Conservation (phyloP, 75 land plant genomes). For the Azolla pinnata region DNA sequence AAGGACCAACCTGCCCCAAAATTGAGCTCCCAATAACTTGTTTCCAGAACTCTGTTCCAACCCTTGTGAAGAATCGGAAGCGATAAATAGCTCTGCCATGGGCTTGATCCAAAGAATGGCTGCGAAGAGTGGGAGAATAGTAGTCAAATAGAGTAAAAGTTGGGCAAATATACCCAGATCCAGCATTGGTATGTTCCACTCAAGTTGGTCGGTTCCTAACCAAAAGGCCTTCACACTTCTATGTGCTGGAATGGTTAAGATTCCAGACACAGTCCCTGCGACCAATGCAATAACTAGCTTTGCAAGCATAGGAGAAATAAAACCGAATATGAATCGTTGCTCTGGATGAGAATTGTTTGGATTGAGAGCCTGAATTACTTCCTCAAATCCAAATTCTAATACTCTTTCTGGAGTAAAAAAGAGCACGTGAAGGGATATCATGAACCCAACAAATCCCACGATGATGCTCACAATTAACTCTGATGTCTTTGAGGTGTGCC, state of each 20-base stretch:
- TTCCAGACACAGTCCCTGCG: conserved; percentile 36
- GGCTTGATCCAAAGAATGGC: conserved; percentile 57
- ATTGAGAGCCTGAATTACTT: no score
- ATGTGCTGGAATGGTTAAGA: conserved; percentile 39
- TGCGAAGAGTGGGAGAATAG: conserved; percentile 24
- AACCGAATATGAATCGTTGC: conserved; percentile 5
- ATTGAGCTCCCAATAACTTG: neutral
- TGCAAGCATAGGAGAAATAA: conserved; percentile 17
- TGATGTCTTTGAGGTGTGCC: conserved; percentile 35
- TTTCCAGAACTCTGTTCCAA: neutral
- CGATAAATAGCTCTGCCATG: conserved; percentile 15
- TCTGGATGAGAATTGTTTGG: no score
- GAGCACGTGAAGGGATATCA: conserved; percentile 22
- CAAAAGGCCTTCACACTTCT: conserved; percentile 50
- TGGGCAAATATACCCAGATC: conserved; percentile 31
- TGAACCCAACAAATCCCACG: conserved; percentile 38
- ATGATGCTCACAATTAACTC: conserved; percentile 39
- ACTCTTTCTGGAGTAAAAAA: conserved; percentile 3
- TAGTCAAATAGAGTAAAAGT: conserved; percentile 31
- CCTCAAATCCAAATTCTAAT: conserved; percentile 19
- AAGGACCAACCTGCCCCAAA: neutral
- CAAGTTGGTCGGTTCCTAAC: conserved; percentile 75
- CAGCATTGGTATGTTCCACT: conserved; percentile 48
- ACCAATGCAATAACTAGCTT: conserved; percentile 25
- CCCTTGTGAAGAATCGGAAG: neutral